A percentile compares a stretch with the other conserved stretches of the same genome.
Evolutionary conservation across 192 early-diverging fungal species (phyloP).

Genomic region (Oehlia diaphana): DNA sequence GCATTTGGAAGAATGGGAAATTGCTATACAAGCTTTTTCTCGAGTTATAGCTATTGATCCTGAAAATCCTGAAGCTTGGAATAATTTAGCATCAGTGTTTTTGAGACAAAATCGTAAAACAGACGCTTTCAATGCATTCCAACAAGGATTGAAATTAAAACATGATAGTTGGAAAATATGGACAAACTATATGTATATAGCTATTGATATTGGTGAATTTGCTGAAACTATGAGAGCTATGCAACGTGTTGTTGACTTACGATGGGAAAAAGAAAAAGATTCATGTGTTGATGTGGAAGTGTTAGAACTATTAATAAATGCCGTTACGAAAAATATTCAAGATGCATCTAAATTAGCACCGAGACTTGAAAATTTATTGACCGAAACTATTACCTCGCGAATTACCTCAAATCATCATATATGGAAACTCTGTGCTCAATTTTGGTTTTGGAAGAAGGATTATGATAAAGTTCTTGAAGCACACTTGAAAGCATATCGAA

Average conservation of each 20-base stretch:
- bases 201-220: conserved; percentile 77
- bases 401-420: conserved; percentile 73
- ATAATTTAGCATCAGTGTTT: conserved; percentile 88
- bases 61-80: conserved; percentile 95
- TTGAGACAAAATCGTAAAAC: conserved; percentile 65
- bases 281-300: conserved; percentile 80
- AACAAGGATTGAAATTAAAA: conserved; percentile 78
- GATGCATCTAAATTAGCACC: conserved; percentile 54
- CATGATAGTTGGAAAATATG: conserved; percentile 89
- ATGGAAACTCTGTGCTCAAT: conserved; percentile 76
- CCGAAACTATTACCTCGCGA: conserved; percentile 68
- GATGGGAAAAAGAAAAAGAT: conserved; percentile 69
- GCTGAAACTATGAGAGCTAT: conserved; percentile 83
- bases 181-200: conserved; percentile 86
- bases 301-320: conserved; percentile 70
- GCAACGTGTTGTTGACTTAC: conserved; percentile 75
- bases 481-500: conserved; percentile 82
- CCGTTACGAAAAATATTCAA: conserved; percentile 56
- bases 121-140: conserved; percentile 80
- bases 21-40: conserved; percentile 73
- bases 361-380: conserved; percentile 65
- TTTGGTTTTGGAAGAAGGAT: conserved; percentile 66
- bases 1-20: conserved; percentile 73
- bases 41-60: conserved; percentile 70
- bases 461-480: conserved; percentile 75